Evolutionary conservation across 441 rosid genomes (phyloP).

Genomic region (Oxalis stricta): DNA sequence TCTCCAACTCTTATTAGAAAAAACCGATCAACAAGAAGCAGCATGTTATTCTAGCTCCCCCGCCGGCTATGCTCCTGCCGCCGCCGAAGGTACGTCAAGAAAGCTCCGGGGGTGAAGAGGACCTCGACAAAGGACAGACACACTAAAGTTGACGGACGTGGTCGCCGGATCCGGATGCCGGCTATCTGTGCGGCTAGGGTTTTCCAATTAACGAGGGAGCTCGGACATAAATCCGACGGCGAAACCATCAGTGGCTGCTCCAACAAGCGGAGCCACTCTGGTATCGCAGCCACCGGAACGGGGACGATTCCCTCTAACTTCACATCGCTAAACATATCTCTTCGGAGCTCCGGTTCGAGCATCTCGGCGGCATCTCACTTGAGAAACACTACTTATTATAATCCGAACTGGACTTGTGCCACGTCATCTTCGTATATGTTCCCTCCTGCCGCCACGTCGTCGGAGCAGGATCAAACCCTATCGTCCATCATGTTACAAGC

Average conservation of each 20-base stretch:
- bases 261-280: slow-evolving; percentile 87
- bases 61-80: slow-evolving; percentile 20
- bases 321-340: slow-evolving; percentile 80
- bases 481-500: slow-evolving; percentile 34
- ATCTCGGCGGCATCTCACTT: slow-evolving; percentile 77
- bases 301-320: slow-evolving; percentile 94
- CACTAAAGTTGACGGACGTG: slow-evolving; percentile 91
- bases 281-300: slow-evolving; percentile 89
- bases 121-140: slow-evolving; percentile 86
- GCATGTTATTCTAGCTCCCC: slow-evolving; percentile 11
- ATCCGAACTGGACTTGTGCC: slow-evolving; percentile 51
- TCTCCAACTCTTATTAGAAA: too few species aligned
- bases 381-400: slow-evolving; percentile 43
- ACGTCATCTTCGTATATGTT: slow-evolving; percentile 62
- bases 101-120: slow-evolving; percentile 63
- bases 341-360: slow-evolving; percentile 84
- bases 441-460: too few species aligned
- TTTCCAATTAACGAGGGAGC: slow-evolving; percentile 78
- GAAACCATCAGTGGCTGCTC: slow-evolving; percentile 89
- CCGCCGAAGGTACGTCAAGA: slow-evolving; percentile 33
- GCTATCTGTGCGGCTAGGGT: slow-evolving; percentile 97
- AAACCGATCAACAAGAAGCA: slow-evolving; percentile 20
- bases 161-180: slow-evolving; percentile 92
- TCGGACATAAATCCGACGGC: slow-evolving; percentile 89
- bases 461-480: slow-evolving; percentile 36